Base-by-base conservation (phyloP, 1,284 basidiomycete genomes). In the Leccinum pseudoinsigne region DNA sequence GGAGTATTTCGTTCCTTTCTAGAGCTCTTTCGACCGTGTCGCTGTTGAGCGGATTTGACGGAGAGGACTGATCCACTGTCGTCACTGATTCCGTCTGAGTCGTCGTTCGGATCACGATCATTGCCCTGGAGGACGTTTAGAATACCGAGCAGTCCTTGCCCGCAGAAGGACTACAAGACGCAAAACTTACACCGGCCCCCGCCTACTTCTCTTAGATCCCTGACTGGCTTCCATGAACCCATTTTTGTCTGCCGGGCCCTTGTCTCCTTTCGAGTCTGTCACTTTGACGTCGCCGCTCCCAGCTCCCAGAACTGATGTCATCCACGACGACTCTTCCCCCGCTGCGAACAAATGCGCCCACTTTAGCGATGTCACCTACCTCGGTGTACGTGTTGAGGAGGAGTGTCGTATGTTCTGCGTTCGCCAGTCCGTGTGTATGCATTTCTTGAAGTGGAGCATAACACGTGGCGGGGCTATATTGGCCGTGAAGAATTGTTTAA, bases 351-450 rank as follows among this genome's bases (percentile, higher is more conserved):
- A 99, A 99, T 62, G 84, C 87, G 71, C 98, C 95, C 1, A 99
- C 86, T 10, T 94, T 87, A 1, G 86, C 79, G 14, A 95, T 89
- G 70, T 99, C 96, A 64, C 95, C 95, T 16, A 97, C 89, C 75
- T 99, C 99, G 55, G 97, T 97, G 76, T 98, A 99, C 40, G 96
- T 97, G 74, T 97, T 97, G 23, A 97, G 84, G 4, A 97, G 83
- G 4, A 99, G 86, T 0, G 97, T 99, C 0, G 97, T 99, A 74
- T 98, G 97, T 69, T 99, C 97, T 0, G 95, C 89, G 71, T 97
- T 98, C 11, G 97, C 97, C 4, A 97, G 86, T 0, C 92, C 92
- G 1, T 89, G 82, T 2, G 92, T 83, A 71, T 99, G 97, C 0
- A 99, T 82, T 74, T 97, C 96, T 82, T 99, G 55, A 99, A 84